A percentile compares a stretch with the other conserved stretches of the same genome.
Evolutionary conservation across 2,329 filamentous ascomycete genomes (phyloP).

Genomic region (Endoconidiophora laricicola): DNA sequence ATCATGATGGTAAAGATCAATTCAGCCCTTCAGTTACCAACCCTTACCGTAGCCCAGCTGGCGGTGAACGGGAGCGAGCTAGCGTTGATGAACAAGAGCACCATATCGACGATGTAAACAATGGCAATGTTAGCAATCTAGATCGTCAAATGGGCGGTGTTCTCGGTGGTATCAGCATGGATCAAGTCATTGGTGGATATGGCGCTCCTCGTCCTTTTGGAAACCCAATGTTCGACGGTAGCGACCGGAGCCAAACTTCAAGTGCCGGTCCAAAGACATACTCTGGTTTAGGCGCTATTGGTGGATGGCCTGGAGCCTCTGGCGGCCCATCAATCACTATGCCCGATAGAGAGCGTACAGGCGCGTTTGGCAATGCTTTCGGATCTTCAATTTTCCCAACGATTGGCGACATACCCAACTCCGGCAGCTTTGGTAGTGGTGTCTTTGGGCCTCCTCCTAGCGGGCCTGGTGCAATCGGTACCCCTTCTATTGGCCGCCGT

Average conservation of each 20-base stretch:
- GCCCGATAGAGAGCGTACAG: conserved; percentile 46
- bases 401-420: conserved; percentile 59
- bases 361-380: conserved; percentile 39
- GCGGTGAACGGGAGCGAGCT: conserved; percentile 39
- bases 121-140: conserved; percentile 21
- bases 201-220: conserved; percentile 34
- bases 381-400: conserved; percentile 68
- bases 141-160: conserved; percentile 4
- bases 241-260: conserved; percentile 85
- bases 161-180: conserved; percentile 13
- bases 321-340: conserved; percentile 43
- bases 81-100: conserved; percentile 36
- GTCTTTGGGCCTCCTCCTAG: conserved; percentile 45
- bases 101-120: conserved; percentile 31
- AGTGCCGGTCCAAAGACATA: conserved; percentile 70
- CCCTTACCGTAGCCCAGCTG: conserved; percentile 80
- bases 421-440: conserved; percentile 44
- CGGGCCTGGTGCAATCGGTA: conserved; percentile 34
- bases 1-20: conserved; percentile 40
- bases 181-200: conserved; percentile 32
- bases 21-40: conserved; percentile 91
- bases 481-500: conserved; percentile 53
- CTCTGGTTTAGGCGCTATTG: conserved; percentile 41
- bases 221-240: conserved; percentile 42
- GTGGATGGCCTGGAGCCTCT: conserved; percentile 44